Conservation (phyloP, 768 basidiomycete genomes). For the Kwoniella shandongensis region DNA sequence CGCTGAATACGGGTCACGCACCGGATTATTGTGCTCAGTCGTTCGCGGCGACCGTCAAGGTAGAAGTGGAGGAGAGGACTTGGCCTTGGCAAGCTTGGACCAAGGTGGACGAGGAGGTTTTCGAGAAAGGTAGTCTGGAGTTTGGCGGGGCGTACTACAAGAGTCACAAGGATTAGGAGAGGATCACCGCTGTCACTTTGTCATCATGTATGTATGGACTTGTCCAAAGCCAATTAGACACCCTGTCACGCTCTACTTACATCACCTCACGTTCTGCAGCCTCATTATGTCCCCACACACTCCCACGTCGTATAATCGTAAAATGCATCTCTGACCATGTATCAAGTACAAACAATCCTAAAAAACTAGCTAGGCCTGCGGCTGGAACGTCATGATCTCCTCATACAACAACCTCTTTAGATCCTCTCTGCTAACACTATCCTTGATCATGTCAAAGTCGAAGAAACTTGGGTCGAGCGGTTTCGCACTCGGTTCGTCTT, state of each 20-base stretch:
- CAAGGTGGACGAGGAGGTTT: constrained; percentile 19
- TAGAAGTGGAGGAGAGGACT: constrained; percentile 23
- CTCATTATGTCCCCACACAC: no score
- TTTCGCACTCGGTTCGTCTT: constrained; percentile 92
- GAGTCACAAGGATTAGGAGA: constrained; percentile 22
- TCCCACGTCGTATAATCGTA: no score
- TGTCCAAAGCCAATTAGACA: no score
- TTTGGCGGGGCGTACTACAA: constrained; percentile 38
- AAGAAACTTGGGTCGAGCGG: constrained; percentile 97
- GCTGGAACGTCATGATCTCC: constrained; percentile 82
- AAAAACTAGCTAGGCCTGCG: no score
- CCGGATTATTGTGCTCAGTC: constrained; percentile 29
- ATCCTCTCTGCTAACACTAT: constrained; percentile 91
- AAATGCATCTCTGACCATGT: no score
- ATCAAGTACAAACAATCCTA: no score
- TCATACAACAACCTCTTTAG: constrained; percentile 74
- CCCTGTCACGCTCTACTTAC: no score
- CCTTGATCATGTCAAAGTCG: constrained; percentile 95
- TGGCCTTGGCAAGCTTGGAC: constrained; percentile 22
- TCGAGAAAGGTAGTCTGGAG: constrained; percentile 31
- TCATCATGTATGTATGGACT: no score
- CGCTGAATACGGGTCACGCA: constrained; percentile 29
- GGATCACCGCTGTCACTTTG: no score
- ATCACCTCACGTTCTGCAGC: no score
- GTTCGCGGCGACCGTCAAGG: constrained; percentile 28